phyloP scores from a whole-genome alignment of 78 protist species.

The Capsaspora owczarzaki region DNA sequence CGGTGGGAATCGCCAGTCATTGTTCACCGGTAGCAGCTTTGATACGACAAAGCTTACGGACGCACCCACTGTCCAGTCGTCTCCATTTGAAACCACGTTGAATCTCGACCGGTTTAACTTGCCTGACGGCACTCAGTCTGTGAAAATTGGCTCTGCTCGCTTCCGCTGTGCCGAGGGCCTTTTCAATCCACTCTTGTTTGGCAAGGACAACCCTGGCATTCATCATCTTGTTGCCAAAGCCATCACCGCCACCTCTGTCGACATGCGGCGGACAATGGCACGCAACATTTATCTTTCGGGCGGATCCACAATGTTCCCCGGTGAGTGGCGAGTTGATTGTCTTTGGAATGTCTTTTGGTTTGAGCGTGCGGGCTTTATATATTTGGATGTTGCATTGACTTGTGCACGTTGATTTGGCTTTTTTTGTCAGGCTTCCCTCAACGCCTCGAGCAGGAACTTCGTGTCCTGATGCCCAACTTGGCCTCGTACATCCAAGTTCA shows the following conservation, averaged over 20 bases:
- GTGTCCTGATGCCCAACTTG: background rate
- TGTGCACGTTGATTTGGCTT: too few species aligned
- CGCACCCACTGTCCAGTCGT: too few species aligned
- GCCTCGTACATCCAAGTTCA: background rate
- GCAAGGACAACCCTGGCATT: background rate
- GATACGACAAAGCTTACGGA: too few species aligned
- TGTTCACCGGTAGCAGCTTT: too few species aligned
- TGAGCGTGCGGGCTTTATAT: background rate
- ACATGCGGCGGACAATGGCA: background rate
- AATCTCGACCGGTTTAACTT: background rate
- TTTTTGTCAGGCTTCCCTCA: background rate
- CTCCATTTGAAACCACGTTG: too few species aligned
- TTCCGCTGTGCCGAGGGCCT: conserved; percentile 14
- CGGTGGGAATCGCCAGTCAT: too few species aligned
- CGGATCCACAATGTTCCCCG: background rate
- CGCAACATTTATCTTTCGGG: background rate
- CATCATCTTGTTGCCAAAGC: background rate
- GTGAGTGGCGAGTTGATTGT: background rate
- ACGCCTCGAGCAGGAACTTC: background rate
- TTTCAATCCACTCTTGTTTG: background rate
- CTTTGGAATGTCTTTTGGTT: background rate
- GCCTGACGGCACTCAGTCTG: background rate
- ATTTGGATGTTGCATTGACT: background rate
- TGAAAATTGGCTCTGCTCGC: background rate
- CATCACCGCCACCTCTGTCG: background rate